Evolutionary conservation across 768 basidiomycete species (phyloP), one percentile per base, ranked within the genome.

Genomic region (Boletus barrowsii): DNA sequence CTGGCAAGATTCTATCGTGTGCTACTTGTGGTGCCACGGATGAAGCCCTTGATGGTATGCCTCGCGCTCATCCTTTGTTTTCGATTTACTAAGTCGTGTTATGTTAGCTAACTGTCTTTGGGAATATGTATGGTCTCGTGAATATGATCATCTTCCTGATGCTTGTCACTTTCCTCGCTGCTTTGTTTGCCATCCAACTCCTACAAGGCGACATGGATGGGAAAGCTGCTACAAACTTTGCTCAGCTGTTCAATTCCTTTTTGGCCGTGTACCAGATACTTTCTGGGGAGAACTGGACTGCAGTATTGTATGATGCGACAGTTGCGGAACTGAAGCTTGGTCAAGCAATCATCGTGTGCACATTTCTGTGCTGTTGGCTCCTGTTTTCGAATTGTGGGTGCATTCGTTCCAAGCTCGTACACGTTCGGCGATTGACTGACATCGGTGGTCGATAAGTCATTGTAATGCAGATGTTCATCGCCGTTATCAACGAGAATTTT

Each of bases 401-500:
- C 47, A 44, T 40, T 18, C 53, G 48, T 39, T 32, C 15, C 17
- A 7, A 30, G 32, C 39, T 33, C 30, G 22, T 18, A 13, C 26
- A 42, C 9, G 10, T 43, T 15, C 17, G 3, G 7, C 22, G 22
- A 22, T 22, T 3, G 17, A 10, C 49, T 60, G 36, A 62, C 44
- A 35, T 14, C 41, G 44, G 52, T 26, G 55, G 26, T 45, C 59
- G 37, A 52, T 40, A 54, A 95, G 94, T 93, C 76, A 91, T 96
- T 62, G 79, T 96, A 10, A 69, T 96, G 46, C 93, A 96, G 66
- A 88, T 98, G 86, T 97, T 98, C 75, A 91, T 98, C 63, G 96
- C 96, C 33, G 93, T 96, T 42, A 93, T 97, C 77, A 91, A 94
- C 64, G 93, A 95, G 76, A 96, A 95, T 70, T 98, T 98, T 62